phyloP scores from a whole-genome alignment of 257 asterid genomes.

The Primulina huaijiensis region DNA sequence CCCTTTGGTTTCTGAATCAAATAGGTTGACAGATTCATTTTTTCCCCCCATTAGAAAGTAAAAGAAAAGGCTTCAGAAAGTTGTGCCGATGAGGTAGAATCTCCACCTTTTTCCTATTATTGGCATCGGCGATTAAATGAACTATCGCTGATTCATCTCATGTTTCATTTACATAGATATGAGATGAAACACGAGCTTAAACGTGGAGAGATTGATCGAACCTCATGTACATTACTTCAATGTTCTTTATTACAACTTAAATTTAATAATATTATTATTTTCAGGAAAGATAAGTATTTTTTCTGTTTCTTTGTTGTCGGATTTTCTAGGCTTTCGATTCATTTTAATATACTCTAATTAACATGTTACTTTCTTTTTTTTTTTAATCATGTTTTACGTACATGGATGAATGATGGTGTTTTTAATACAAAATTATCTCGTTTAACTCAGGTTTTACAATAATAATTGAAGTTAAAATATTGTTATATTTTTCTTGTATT shows the following conservation, averaged over 20 bases:
- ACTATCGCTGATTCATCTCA: background rate
- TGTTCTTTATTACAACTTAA: no score
- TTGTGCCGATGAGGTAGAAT: conserved; percentile 24
- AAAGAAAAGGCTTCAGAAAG: conserved; percentile 17
- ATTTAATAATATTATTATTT: no score
- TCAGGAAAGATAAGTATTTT: background rate
- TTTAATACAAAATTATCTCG: no score
- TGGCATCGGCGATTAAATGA: background rate
- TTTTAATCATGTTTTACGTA: background rate
- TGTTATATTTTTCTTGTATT: no score
- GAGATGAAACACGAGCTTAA: background rate
- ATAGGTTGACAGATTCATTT: conserved; percentile 13
- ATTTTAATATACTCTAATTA: no score
- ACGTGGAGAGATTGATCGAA: conserved; percentile 12
- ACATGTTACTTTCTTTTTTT: no score
- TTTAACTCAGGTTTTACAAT: no score
- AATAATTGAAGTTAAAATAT: no score
- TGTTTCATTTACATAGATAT: background rate
- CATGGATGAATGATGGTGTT: no score
- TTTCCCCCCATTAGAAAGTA: conserved; percentile 5
- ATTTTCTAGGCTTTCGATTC: background rate
- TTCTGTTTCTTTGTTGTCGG: background rate
- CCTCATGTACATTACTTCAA: conserved; percentile 20
- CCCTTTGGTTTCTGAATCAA: conserved; percentile 66
- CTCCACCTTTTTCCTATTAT: background rate